Evolutionary conservation across 1,284 basidiomycete species (phyloP), one percentile per base, ranked within the genome.

Genomic region (Heterobasidion irregulare): DNA sequence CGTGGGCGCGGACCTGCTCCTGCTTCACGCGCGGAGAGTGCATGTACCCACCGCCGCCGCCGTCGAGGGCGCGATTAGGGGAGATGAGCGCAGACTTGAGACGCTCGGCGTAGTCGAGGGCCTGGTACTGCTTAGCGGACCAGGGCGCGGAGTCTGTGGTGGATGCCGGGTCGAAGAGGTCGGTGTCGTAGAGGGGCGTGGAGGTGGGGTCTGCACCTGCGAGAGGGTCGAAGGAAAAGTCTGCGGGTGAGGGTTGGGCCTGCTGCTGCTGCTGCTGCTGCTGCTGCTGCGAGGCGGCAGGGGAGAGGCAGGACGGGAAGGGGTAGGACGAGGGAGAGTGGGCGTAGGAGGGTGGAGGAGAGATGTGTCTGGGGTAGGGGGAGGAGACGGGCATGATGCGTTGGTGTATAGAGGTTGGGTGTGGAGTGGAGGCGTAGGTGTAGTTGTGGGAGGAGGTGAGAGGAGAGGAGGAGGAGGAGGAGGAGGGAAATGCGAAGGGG

Each of bases 61-160:
- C 16, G 19, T 50, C 47, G 47, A 16, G 6, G 19, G 50, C 19
- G 34, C 44, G 8, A 18, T 32, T 41, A 32, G 50, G 36, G 18
- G 48, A 33, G 35, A 59, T 59, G 56, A 57, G 61, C n/a, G 61
- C 57, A 32, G 16, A 16, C 43, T 44, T 44, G 13, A 44, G 12
- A 16, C 35, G 16, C 38, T 16, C 19, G 16, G 18, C 35, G 51
- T 18, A 12, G 51, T 13, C 13, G 41, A 19, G 12, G 41, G 51
- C 41, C 15, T 52, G 35, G 43, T 13, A 44, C 2, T 44, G 12
- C 43, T 44, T 44, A 2, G 12, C 43, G 43, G 43, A 16, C 43
- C 43, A 44, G 26, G 26, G 26, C 26, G 26, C 26, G 26, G 26
- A 4, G 26, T 26, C 26, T 26, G 26, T 26, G 26, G 26, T 26